These are phyloP conservation scores for Chaetoceros tenuissimus DNA, from an alignment of 108 stramenopile genomes.

Conservation along the genomic window DNA sequence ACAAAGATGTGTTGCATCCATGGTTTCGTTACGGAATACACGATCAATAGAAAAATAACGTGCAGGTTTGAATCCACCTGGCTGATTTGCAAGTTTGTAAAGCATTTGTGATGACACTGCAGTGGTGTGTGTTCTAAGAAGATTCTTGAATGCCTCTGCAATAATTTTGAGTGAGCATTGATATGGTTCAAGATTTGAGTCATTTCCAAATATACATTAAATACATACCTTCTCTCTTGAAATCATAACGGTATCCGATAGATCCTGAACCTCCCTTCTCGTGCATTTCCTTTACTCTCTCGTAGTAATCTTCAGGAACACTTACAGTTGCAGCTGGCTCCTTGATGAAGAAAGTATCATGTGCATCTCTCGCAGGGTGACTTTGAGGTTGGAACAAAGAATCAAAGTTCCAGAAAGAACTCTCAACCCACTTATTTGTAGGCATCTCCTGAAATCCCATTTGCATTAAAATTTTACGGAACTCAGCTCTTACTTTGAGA, in stretches of 20 bases:
- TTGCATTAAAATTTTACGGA: constrained; percentile 94
- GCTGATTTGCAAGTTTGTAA: constrained; percentile 92
- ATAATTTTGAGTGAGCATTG: constrained; percentile 1
- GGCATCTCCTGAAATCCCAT: constrained; percentile 99
- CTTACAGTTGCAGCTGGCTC: constrained; percentile 74
- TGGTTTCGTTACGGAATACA: constrained; percentile 99
- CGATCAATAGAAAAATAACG: constrained; percentile 98
- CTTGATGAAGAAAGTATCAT: constrained; percentile 99
- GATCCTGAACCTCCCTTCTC: constrained; percentile 90
- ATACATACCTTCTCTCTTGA: constrained; percentile 51
- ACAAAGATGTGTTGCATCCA: constrained; percentile 99
- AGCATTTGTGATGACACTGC: constrained; percentile 96
- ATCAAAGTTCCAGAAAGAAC: constrained; percentile 99
- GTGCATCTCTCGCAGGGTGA: constrained; percentile 99
- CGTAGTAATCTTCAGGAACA: constrained; percentile 95
- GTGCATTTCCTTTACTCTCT: constrained; percentile 96
- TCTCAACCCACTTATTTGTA: constrained; percentile 98
- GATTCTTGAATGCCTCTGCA: constrained; percentile 92
- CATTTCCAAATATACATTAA: not conserved
- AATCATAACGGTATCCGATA: constrained; percentile 95
- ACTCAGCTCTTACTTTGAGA: constrained; percentile 92
- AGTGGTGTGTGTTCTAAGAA: constrained; percentile 97
- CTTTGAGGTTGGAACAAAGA: constrained; percentile 99
- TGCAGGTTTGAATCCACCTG: constrained; percentile 93
- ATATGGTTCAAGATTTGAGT: not conserved